Conservation (phyloP, 2,329 filamentous ascomycete species). For the Penicillium sp. region DNA sequence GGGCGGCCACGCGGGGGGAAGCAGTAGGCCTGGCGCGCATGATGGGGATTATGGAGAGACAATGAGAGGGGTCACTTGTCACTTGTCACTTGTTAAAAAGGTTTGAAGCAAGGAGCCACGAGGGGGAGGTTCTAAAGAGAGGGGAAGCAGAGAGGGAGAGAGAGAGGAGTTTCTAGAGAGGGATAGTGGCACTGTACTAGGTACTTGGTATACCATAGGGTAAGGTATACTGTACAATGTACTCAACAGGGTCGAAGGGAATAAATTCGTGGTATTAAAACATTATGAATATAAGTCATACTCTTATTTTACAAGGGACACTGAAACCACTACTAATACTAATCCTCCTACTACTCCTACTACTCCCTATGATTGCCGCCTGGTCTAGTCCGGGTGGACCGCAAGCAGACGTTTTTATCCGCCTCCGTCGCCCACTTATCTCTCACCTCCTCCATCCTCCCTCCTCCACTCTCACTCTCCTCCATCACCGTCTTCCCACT, state of each 20-base stretch:
- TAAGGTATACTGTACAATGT: no score
- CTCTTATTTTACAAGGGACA: no score
- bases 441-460: constrained; percentile 7
- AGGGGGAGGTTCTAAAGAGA: constrained; percentile 13
- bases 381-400: no score
- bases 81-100: neutral
- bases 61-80: constrained; percentile 15
- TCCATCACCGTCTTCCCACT: constrained; percentile 4
- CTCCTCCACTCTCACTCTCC: constrained; percentile 4
- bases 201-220: no score
- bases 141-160: neutral
- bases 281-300: no score
- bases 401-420: constrained; percentile 17
- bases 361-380: no score
- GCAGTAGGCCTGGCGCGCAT: constrained; percentile 20
- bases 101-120: constrained; percentile 22
- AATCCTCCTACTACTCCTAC: no score
- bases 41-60: neutral
- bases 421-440: constrained; percentile 21
- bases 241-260: neutral
- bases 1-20: constrained; percentile 6
- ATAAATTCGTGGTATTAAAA: no score
- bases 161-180: neutral
- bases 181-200: neutral
- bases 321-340: no score